Percentiles rank a stretch among this genome's conserved stretches.
These are phyloP conservation scores for Penicillium hordei DNA, from an alignment of 2,329 filamentous ascomycete genomes.

Conservation along the genomic window DNA sequence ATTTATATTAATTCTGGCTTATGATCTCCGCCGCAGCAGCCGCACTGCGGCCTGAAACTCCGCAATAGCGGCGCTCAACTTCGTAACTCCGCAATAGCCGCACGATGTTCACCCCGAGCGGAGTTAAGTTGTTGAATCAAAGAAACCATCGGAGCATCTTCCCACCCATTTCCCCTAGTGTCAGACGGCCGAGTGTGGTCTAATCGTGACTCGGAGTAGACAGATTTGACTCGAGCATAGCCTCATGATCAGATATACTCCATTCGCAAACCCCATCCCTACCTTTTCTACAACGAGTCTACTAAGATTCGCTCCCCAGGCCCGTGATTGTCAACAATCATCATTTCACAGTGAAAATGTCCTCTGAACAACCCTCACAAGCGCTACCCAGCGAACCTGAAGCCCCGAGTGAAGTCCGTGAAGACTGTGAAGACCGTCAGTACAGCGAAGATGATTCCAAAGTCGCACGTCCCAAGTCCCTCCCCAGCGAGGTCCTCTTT, in stretches of 20 bases:
- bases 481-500: too few species aligned
- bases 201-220: neutral
- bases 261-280: too few species aligned
- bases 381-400: too few species aligned
- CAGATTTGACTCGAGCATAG: neutral
- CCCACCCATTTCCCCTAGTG: neutral
- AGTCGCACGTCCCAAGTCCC: too few species aligned
- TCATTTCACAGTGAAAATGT: too few species aligned
- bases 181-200: neutral
- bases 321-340: neutral
- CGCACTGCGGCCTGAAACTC: neutral
- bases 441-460: too few species aligned
- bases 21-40: neutral
- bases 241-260: neutral
- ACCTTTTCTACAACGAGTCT: neutral
- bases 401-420: too few species aligned
- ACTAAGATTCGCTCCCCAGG: neutral
- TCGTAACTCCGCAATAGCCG: neutral
- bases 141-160: neutral
- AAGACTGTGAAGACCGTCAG: too few species aligned
- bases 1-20: neutral
- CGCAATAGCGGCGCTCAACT: too few species aligned
- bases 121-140: neutral
- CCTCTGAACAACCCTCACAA: too few species aligned
- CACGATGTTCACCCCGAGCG: neutral